Conservation (phyloP, 352 stramenopile species). For the Pythium dissimile region DNA sequence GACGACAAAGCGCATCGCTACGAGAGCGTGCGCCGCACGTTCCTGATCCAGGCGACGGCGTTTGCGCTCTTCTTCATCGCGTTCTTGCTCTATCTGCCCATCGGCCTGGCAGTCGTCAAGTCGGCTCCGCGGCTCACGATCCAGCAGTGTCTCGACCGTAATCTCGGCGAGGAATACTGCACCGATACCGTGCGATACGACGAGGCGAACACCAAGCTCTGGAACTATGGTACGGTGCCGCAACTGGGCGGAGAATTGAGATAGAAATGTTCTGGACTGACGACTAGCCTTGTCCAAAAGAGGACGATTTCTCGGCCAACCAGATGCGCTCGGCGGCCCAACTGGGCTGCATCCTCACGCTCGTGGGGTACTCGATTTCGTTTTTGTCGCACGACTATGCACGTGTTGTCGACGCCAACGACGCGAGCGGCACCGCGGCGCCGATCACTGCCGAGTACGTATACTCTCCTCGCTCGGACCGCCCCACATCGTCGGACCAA, state of each 20-base stretch:
- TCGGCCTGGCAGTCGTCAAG: slow-evolving; percentile 48
- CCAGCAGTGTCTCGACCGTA: slow-evolving; percentile 45
- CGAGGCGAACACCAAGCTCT: slow-evolving; percentile 61
- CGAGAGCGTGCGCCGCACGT: slow-evolving; percentile 32
- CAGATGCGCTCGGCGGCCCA: slow-evolving; percentile 66
- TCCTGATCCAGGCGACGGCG: slow-evolving; percentile 37
- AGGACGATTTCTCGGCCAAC: slow-evolving; percentile 41
- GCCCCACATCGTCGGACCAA: neutral
- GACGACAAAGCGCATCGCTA: slow-evolving; percentile 22
- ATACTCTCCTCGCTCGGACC: neutral
- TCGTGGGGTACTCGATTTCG: slow-evolving; percentile 66
- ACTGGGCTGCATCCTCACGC: slow-evolving; percentile 64
- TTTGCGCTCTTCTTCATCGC: slow-evolving; percentile 58
- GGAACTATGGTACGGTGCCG: slow-evolving; percentile 50
- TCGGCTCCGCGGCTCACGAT: slow-evolving; percentile 43
- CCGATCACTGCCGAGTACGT: neutral
- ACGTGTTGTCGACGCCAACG: slow-evolving; percentile 6
- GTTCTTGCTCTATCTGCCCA: slow-evolving; percentile 69
- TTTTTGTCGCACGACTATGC: slow-evolving; percentile 63
- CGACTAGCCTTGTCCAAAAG: slow-evolving; percentile 7
- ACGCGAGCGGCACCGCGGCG: neutral
- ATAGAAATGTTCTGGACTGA: neutral
- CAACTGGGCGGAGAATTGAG: neutral
- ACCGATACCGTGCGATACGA: slow-evolving; percentile 50
- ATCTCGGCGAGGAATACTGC: slow-evolving; percentile 61